Evolutionary conservation across 1,284 basidiomycete genomes (phyloP), one percentile per base, ranked within the genome.

Genomic region (Anthracocystis walkeri): DNA sequence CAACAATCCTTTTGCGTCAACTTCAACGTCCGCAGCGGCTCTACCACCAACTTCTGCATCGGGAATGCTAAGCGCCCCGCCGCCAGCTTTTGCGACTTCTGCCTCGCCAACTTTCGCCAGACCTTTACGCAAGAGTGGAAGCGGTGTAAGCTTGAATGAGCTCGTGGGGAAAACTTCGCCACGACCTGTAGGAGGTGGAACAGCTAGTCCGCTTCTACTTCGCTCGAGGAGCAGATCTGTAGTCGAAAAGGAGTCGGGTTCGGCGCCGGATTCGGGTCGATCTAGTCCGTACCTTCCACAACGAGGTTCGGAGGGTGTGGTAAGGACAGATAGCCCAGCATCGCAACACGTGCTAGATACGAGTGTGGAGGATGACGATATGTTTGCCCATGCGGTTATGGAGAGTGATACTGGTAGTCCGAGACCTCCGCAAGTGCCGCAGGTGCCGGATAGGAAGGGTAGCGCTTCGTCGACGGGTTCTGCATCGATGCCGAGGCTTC

Each of bases 361-460:
- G 2, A 65, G 62, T 18, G 46, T 55, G 2, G 63, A 69, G 4
- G 65, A 67, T 27, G 58, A 61, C n/a, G 58, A 58, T 14, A 54
- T 75, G 65, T 75, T 75, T 46, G 72, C 58, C 3, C 72, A 75
- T 51, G 72, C 72, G 8, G 64, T 72, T 2, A 63, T 72, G 59
- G 31, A 66, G 31, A 45, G 31, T 21, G 33, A 45, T 4, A 44
- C 55, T n/a, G 45, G 57, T 8, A 58, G 50, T 29, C 52, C 58
- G 3, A 44, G 51, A 11, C 45, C 57, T 21, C 62, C 58, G 7
- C 65, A 45, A n/a, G 29, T 57, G 4, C 50, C 65, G 7, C 65
- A 45, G 21, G 29, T 57, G 4, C 50, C 65, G 7, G 57, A 58
- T 2, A 49, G 73, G 20, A 63, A 71, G 20, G 73, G 51, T 2